Percentiles rank a stretch among this genome's conserved stretches.
Evolutionary conservation across 169 alveolate genomes (phyloP).

Genomic region (Plasmodium vinckei): DNA sequence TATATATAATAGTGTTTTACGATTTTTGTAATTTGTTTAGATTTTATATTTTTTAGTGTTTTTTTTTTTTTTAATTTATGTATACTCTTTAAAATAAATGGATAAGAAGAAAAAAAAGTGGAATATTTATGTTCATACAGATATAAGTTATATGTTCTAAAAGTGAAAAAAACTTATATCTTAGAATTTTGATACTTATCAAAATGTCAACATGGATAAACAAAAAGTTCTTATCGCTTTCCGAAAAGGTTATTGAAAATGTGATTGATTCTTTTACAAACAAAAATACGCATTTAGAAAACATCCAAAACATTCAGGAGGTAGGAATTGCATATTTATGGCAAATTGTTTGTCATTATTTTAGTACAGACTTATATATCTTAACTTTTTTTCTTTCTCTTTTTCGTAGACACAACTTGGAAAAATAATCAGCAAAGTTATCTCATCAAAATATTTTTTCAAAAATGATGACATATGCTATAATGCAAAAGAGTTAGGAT

Average conservation of each 20-base stretch:
- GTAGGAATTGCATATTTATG: conserved; percentile 3
- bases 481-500: conserved; percentile 44
- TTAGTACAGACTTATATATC: too few species aligned
- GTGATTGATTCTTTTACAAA: conserved; percentile 72
- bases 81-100: too few species aligned
- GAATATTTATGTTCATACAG: too few species aligned
- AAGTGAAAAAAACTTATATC: too few species aligned
- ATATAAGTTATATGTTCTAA: too few species aligned
- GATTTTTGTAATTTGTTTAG: too few species aligned
- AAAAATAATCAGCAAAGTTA: conserved; percentile 72
- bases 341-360: too few species aligned
- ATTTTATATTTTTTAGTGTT: too few species aligned
- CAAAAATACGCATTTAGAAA: conserved; percentile 55
- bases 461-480: conserved; percentile 74
- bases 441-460: conserved; percentile 69
- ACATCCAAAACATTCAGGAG: conserved; percentile 68
- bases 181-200: too few species aligned
- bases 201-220: conserved; percentile 78
- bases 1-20: too few species aligned
- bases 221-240: conserved; percentile 69
- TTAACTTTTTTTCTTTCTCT: not conserved
- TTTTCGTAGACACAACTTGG: conserved; percentile 55
- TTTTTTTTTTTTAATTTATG: too few species aligned
- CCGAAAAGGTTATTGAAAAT: conserved; percentile 75
- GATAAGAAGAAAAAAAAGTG: too few species aligned